Percentiles rank a stretch among this genome's conserved stretches.
phyloP scores from a whole-genome alignment of 1,284 basidiomycete genomes.

The Naganishia liquefaciens region DNA sequence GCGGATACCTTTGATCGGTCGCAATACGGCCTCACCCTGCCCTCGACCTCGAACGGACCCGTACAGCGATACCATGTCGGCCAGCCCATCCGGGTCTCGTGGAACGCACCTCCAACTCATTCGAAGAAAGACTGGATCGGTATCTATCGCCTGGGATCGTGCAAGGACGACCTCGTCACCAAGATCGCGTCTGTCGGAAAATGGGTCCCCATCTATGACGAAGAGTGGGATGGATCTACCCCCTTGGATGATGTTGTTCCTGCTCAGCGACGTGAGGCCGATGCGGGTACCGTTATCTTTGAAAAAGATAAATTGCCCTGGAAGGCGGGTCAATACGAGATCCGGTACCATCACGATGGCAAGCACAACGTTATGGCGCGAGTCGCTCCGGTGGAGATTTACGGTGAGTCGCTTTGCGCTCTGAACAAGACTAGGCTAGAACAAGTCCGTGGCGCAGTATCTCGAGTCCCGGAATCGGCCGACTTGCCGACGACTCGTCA shows the following conservation, averaged over 20 bases:
- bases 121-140: conserved; percentile 98
- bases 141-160: conserved; percentile 86
- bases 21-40: conserved; percentile 71
- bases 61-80: conserved; percentile 76
- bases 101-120: conserved; percentile 83
- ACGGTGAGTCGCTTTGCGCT: conserved; percentile 59
- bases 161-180: conserved; percentile 77
- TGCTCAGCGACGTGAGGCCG: conserved; percentile 52
- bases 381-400: conserved; percentile 81
- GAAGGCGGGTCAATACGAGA: conserved; percentile 83
- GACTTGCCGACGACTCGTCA: conserved; percentile 32
- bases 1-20: conserved; percentile 73
- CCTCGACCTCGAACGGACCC: conserved; percentile 51
- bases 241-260: conserved; percentile 60
- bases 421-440: not conserved
- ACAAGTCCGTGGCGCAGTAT: conserved; percentile 42
- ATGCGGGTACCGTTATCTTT: conserved; percentile 71
- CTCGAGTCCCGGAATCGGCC: conserved; percentile 52
- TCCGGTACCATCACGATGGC: conserved; percentile 77
- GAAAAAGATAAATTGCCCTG: conserved; percentile 78
- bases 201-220: conserved; percentile 87
- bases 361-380: conserved; percentile 93
- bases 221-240: conserved; percentile 89
- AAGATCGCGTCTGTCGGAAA: conserved; percentile 82
- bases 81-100: conserved; percentile 80